Evolutionary conservation across 2,329 filamentous ascomycete species (phyloP).

Genomic region (Neofusicoccum parvum): DNA sequence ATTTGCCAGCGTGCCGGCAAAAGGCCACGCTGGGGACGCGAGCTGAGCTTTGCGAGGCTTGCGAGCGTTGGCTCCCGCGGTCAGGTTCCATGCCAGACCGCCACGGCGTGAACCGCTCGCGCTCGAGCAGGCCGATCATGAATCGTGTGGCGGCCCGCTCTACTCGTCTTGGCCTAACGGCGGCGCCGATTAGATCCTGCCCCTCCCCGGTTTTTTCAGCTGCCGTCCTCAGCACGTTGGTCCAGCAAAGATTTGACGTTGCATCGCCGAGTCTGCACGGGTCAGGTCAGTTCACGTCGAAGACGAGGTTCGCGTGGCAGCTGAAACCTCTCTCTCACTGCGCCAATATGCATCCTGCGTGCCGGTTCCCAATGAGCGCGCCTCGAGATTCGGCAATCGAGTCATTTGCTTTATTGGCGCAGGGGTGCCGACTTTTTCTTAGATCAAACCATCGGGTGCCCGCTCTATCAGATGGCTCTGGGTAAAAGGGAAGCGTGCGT

Average conservation of each 20-base stretch:
- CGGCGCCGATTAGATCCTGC: conserved; percentile 14
- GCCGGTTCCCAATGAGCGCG: conserved; percentile 8
- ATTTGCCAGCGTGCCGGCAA: not conserved
- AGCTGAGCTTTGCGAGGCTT: conserved; percentile 15
- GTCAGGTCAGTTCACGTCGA: conserved; percentile 1
- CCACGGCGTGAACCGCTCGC: conserved; percentile 12
- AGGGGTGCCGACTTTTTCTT: not conserved
- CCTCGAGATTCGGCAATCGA: conserved; percentile 2
- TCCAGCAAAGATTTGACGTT: not conserved
- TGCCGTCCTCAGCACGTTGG: not conserved
- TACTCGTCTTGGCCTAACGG: conserved; percentile 10
- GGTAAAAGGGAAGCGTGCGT: conserved; percentile 12
- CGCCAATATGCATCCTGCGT: conserved; percentile 2
- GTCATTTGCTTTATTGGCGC: conserved; percentile 16
- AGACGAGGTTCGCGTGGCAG: conserved; percentile 6
- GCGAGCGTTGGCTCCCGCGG: conserved; percentile 16
- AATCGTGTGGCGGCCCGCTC: conserved; percentile 14
- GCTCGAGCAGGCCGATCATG: conserved; percentile 10
- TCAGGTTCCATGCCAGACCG: conserved; percentile 4
- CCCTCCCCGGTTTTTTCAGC: conserved; percentile 14
- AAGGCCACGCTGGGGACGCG: not conserved
- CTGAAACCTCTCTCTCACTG: conserved; percentile 7
- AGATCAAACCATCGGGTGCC: conserved; percentile 9
- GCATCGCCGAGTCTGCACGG: conserved; percentile 5
- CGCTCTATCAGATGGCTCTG: conserved; percentile 10